Base-by-base conservation (phyloP, 163 green algal genomes). In the Scenedesmus sp. region DNA sequence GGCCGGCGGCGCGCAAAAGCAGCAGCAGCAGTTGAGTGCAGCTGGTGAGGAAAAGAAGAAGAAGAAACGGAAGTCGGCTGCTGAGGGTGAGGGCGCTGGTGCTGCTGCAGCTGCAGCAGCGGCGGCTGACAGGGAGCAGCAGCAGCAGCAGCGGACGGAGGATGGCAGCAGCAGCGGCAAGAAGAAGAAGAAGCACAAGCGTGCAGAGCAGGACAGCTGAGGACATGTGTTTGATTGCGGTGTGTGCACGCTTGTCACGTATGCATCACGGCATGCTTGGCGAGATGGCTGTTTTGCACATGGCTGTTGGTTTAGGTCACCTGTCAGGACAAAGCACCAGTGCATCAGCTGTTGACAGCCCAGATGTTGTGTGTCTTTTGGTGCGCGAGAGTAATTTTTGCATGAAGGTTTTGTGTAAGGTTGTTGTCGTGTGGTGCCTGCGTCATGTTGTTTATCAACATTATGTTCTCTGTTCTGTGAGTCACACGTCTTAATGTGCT, bases 131-230 rank as follows among this genome's bases (percentile, higher is more conserved):
- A 70, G 68, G 26, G 42, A 0, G 33, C 46, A 89, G 68, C 53
- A 92, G 83, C 73, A 79, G 61, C 46, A 78, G 68, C 53, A 44
- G 51, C 1, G 83, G 79, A 89, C 89, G 87, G 65, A 93, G 85
- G 79, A 93, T n/a, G 30, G 86, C 49, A 81, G 65, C 30, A 40
- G 81, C 15, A 86, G 73, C n/a, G 89, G 68, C n/a, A 93, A 87
- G 88, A 92, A 91, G 68, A 92, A 86, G 73, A 94, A 87, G 84
- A 91, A 93, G 83, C 85, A 79, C 6, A 90, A 72, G 49, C 49
- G 85, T 16, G 13, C 33, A 5, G 72, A 89, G 33, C 51, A 61
- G 44, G 73, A 91, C 78, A 56, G 78, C 35, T 53, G 42, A 37
- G 78, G 43, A n/a, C 1, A 83, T 24, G 22, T 46, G 76, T 18